Conservation (phyloP, 768 basidiomycete species). For the Suillus discolor region DNA sequence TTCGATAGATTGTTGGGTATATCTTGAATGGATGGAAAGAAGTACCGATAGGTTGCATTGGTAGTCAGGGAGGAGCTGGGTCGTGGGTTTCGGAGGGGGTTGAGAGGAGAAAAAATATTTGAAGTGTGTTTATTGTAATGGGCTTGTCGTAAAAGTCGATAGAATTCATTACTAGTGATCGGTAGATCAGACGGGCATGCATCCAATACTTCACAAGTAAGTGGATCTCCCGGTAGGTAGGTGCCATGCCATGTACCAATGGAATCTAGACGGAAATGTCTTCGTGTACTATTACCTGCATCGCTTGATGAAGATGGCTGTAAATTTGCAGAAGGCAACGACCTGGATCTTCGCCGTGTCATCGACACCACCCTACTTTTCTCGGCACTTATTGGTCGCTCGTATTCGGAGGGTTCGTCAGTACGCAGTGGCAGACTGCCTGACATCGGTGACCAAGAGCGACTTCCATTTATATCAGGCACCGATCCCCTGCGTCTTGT, state of each 20-base stretch:
- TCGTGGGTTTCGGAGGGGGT: slow-evolving; percentile 27
- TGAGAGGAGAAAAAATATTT: slow-evolving; percentile 33
- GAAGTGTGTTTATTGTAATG: slow-evolving; percentile 27
- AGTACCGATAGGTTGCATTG: slow-evolving; percentile 20
- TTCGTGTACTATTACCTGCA: background rate
- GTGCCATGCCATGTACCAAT: background rate
- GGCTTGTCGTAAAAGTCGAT: slow-evolving; percentile 28
- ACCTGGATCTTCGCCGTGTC: slow-evolving; percentile 13
- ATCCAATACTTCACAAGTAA: too few relatives aligned
- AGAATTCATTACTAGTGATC: slow-evolving; percentile 23
- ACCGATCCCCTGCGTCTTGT: slow-evolving; percentile 14
- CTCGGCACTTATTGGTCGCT: slow-evolving; percentile 34
- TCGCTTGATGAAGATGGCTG: background rate
- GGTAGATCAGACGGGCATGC: background rate
- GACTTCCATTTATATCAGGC: slow-evolving; percentile 7
- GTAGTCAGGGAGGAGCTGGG: slow-evolving; percentile 17
- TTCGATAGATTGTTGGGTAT: slow-evolving; percentile 20
- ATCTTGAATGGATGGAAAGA: slow-evolving; percentile 23
- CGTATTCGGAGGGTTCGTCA: slow-evolving; percentile 22
- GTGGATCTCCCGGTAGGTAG: background rate
- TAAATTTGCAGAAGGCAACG: background rate
- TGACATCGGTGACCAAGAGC: slow-evolving; percentile 25
- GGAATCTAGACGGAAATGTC: background rate
- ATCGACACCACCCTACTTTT: slow-evolving; percentile 26
- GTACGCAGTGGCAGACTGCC: slow-evolving; percentile 29